Conservation (phyloP, 768 basidiomycete genomes). For the Lactarius sp. region DNA sequence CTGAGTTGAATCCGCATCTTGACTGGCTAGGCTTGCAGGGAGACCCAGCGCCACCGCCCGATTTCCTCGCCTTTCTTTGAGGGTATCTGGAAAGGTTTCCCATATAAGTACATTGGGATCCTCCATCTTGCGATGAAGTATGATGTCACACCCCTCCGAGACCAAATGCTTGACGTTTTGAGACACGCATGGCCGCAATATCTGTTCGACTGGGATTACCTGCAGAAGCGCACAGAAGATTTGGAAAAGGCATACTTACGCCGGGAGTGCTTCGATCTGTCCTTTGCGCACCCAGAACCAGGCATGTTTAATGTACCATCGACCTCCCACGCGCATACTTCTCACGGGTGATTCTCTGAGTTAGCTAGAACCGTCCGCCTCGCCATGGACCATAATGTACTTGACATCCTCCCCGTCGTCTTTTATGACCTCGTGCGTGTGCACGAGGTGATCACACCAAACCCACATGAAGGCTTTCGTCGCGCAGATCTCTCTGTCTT, state of each 20-base stretch:
- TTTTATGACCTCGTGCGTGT: slow-evolving; percentile 22
- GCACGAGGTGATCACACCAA: slow-evolving; percentile 17
- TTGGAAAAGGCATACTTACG: slow-evolving; percentile 18
- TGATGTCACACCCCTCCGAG: slow-evolving; percentile 6
- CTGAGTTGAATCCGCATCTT: neutral
- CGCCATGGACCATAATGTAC: slow-evolving; percentile 19
- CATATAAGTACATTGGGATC: slow-evolving; percentile 18
- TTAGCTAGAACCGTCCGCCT: slow-evolving; percentile 21
- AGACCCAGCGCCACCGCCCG: slow-evolving; percentile 17
- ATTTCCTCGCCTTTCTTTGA: slow-evolving; percentile 22
- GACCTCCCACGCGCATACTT: neutral
- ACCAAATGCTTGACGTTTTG: slow-evolving; percentile 13
- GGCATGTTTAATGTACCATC: slow-evolving; percentile 6
- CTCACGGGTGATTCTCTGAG: neutral
- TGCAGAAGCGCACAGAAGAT: slow-evolving; percentile 22
- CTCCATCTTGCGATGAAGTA: slow-evolving; percentile 23
- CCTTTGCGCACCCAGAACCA: slow-evolving; percentile 22
- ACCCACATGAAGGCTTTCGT: slow-evolving; percentile 14
- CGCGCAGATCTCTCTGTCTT: slow-evolving; percentile 20
- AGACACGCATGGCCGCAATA: slow-evolving; percentile 22
- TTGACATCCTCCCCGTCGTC: slow-evolving; percentile 22
- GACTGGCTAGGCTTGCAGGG: slow-evolving; percentile 2
- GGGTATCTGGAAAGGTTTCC: slow-evolving; percentile 23
- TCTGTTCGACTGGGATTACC: slow-evolving; percentile 19
- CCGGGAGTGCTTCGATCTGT: slow-evolving; percentile 16